phyloP scores from a whole-genome alignment of 768 basidiomycete species.

The Sutorius australiensis region DNA sequence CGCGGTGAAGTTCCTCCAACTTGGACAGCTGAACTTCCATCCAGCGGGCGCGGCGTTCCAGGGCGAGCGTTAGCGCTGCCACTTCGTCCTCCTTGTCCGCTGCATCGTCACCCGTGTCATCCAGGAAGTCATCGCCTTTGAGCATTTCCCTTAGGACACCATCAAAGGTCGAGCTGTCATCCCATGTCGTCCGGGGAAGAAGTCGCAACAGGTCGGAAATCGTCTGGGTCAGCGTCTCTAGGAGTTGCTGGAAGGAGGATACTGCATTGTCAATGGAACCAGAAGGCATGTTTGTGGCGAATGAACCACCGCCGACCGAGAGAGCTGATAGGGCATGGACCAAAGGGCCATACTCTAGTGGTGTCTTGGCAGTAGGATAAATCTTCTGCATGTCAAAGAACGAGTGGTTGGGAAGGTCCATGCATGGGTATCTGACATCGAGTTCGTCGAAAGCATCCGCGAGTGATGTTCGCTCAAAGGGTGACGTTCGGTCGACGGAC shows the following conservation, averaged over 20 bases:
- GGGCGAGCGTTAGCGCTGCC: slow-evolving; percentile 73
- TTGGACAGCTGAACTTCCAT: slow-evolving; percentile 91
- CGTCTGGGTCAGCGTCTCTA: slow-evolving; percentile 86
- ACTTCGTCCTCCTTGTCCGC: slow-evolving; percentile 78
- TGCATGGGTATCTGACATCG: slow-evolving; percentile 51
- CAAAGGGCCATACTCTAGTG: slow-evolving; percentile 78
- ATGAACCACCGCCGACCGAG: slow-evolving; percentile 81
- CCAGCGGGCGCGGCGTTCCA: slow-evolving; percentile 88
- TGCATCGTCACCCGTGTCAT: slow-evolving; percentile 64
- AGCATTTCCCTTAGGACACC: slow-evolving; percentile 85
- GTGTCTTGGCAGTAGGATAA: slow-evolving; percentile 73
- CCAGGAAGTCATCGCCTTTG: slow-evolving; percentile 82
- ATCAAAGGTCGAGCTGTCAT: slow-evolving; percentile 85
- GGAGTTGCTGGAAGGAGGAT: slow-evolving; percentile 82
- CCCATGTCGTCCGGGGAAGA: slow-evolving; percentile 86
- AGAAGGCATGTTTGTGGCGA: slow-evolving; percentile 73
- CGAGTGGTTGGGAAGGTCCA: slow-evolving; percentile 66
- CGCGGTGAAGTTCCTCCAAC: slow-evolving; percentile 82
- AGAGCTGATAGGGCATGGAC: slow-evolving; percentile 84
- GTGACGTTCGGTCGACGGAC: slow-evolving; percentile 49
- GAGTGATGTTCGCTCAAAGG: slow-evolving; percentile 47
- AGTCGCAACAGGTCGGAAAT: slow-evolving; percentile 83
- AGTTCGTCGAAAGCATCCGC: slow-evolving; percentile 69
- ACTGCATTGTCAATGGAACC: slow-evolving; percentile 90
- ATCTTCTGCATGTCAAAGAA: slow-evolving; percentile 74